Conservation (phyloP, 345 rosid genomes). For the Euphorbia peplus region DNA sequence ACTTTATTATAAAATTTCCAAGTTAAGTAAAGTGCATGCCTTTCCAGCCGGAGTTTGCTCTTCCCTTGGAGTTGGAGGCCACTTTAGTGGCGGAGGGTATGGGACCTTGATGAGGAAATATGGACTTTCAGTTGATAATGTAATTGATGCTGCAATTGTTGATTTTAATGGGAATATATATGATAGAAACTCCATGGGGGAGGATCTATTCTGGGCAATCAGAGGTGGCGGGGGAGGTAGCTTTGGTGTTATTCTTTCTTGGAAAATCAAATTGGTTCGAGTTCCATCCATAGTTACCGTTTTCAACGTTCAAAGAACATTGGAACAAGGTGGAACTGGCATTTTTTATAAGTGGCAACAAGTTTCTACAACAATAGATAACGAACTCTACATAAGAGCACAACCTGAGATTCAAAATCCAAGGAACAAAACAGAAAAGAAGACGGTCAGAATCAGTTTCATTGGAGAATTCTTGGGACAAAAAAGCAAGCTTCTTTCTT, state of each 20-base stretch:
- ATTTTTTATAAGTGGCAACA: constrained; percentile 16
- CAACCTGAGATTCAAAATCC: neutral
- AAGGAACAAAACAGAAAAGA: neutral
- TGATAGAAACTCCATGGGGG: too few species aligned
- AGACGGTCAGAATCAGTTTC: too few species aligned
- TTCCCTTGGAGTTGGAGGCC: constrained; percentile 10
- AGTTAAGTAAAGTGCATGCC: constrained; percentile 16
- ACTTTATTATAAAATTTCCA: constrained; percentile 18
- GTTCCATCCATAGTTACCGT: constrained; percentile 13
- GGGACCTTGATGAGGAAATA: constrained; percentile 22
- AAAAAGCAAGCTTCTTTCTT: too few species aligned
- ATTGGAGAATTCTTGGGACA: too few species aligned
- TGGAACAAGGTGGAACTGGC: constrained; percentile 22
- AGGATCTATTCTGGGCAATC: too few species aligned
- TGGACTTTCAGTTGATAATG: constrained; percentile 16
- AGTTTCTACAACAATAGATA: neutral
- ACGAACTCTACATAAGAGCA: constrained; percentile 13
- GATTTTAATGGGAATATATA: constrained; percentile 16
- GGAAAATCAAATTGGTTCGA: constrained; percentile 11
- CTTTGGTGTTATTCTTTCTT: too few species aligned
- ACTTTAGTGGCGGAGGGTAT: too few species aligned
- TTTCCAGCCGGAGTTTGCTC: constrained; percentile 14
- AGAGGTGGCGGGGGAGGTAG: too few species aligned
- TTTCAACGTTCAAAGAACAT: neutral
- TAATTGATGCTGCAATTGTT: constrained; percentile 14